A percentile compares a stretch with the other conserved stretches of the same genome.
These are phyloP conservation scores for Sporothrix globosa DNA, from an alignment of 2,329 filamentous ascomycete genomes.

Conservation along the genomic window DNA sequence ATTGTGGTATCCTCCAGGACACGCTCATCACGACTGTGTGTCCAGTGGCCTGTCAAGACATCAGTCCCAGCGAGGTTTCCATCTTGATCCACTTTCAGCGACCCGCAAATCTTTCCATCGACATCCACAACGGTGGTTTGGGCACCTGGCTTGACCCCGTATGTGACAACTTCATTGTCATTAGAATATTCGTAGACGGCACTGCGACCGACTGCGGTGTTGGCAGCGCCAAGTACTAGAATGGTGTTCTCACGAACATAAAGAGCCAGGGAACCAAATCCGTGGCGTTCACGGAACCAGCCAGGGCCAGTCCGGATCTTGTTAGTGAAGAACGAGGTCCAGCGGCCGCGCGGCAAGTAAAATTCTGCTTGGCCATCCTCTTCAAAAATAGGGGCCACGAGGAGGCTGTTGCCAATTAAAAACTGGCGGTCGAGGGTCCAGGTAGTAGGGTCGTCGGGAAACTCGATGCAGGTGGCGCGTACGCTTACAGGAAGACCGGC, in stretches of 20 bases:
- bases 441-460: constrained; percentile 68
- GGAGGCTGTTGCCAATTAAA: constrained; percentile 57
- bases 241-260: constrained; percentile 50
- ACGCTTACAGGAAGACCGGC: constrained; percentile 49
- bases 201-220: not conserved
- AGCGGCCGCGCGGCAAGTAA: constrained; percentile 59
- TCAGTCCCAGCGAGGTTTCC: not conserved
- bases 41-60: not conserved
- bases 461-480: constrained; percentile 69
- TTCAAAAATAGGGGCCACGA: constrained; percentile 6
- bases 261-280: constrained; percentile 61
- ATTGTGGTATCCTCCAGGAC: not conserved
- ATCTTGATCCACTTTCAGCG: not conserved
- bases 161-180: not conserved
- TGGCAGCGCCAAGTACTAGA: not conserved
- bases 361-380: constrained; percentile 68
- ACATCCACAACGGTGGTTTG: not conserved
- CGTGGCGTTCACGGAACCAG: constrained; percentile 64
- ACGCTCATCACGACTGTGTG: not conserved
- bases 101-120: not conserved
- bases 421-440: constrained; percentile 73
- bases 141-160: not conserved
- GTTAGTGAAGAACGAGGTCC: constrained; percentile 55
- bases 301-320: constrained; percentile 54
- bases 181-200: constrained; percentile 10